Base-by-base conservation (phyloP, 352 stramenopile genomes). In the Thraustotheca clavata region DNA sequence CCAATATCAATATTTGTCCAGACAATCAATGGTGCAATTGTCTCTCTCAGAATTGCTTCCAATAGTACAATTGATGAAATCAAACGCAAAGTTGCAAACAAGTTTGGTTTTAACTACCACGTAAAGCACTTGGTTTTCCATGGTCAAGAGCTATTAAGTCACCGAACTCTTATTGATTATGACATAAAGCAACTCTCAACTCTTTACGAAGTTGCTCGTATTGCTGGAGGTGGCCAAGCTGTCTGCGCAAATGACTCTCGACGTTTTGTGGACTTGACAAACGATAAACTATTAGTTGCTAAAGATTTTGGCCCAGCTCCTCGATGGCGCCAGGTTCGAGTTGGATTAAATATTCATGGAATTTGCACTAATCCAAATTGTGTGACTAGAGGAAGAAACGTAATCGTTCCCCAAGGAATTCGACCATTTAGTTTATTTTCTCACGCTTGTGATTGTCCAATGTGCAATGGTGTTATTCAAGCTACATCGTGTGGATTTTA, bases 301-400 rank as follows among this genome's bases (percentile, higher is more conserved):
- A 2, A 14, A 20, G 7, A 39, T 27, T 68, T 61, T 60, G 39
- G 24, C 3, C n/a, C 31, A 9, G 47, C 46, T 1, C 60, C 60
- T 18, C 18, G 14, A 35, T 68, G 60, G 60, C 48, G 47, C 11
- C 6, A n/a, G 4, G 18, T n/a, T 4, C 7, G 33, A n/a, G 14
- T 11, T 2, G 60, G 60, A 7, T 39, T 68, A 16, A 68, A 62
- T 39, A n/a, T 68, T 62, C 33, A 68, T 39, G 60, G 60, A 9
- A 5, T 11, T 5, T 68, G 60, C 52, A 22, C 8, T 29, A 47
- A 16, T 18, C 22, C 2, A 20, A 22, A 8, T 7, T 68, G 60
- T 20, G 34, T 18, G 18, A 49, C 60, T 18, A 48, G 26, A 20
- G 60, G 20, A 7, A 4, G 22, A 16, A 16, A 33, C 8, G 60